Base-by-base conservation (phyloP, 169 alveolate species). In the Hepatocystis sp. region DNA sequence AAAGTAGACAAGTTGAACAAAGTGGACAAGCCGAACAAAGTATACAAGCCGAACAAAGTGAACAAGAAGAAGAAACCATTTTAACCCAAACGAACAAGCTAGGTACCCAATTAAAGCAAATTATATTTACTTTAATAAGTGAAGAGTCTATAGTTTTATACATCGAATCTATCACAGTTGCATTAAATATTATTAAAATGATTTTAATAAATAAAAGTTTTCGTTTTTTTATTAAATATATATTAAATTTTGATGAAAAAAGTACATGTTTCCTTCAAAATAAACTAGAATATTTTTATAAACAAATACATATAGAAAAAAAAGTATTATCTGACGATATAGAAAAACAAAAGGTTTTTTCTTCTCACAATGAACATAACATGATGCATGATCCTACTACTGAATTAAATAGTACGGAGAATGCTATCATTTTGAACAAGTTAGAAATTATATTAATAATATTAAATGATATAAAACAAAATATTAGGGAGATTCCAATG, bases 141-240 rank as follows among this genome's bases (percentile, higher is more conserved):
- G 89, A 64, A 81, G 89, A 81, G 13, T 81, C 84, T 1, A 84
- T 81, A 13, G 27, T 63, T 11, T 53, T 81, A 63, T 61, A 81
- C 27, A 44, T 64, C 0, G 84, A 64, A 13, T 63, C 89, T 11
- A 81, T 81, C 23, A 81, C 78, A 36, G 89, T 81, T 34, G 89
- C 55, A 25, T 46, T 81, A 21, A 81, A 81, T 53, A 63, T 81
- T 0, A 39, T 81, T 25, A 81, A 81, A 49, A 81, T 81, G 89
- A 64, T 81, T 23, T 21, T 81, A 39, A 11, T 81, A 42, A 81
- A 81, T 63, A 81, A 81, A 81, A 47, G 15, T 0, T 81, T 81
- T 13, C 30, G 30, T 8, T 55, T 66, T 19, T 81, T 81, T 81
- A 61, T 27, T 65, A 47, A 61, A 13, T 51, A 46, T 40, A 44